Conservation (phyloP, 371 early-diverging fungal genomes). For the Circinella umbellata region DNA sequence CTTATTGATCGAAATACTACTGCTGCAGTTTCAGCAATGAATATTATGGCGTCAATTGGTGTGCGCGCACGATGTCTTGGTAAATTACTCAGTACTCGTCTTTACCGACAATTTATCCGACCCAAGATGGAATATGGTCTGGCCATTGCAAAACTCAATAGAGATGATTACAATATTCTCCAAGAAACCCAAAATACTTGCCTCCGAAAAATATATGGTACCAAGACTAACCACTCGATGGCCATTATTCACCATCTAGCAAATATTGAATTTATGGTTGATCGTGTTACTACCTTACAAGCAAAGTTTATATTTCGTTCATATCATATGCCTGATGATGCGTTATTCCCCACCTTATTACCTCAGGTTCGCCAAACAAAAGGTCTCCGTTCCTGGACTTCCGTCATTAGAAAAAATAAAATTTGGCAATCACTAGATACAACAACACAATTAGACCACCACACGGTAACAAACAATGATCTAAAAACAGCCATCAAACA, state of each 20-base stretch:
- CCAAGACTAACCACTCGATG: slow-evolving; percentile 14
- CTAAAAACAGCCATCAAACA: background rate
- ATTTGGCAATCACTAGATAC: background rate
- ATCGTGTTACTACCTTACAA: slow-evolving; percentile 6
- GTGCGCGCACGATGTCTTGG: slow-evolving; percentile 4
- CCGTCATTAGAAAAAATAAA: background rate
- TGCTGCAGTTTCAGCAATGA: background rate
- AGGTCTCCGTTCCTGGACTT: background rate
- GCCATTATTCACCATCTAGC: slow-evolving; percentile 22
- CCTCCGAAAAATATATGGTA: slow-evolving; percentile 20
- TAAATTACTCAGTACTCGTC: background rate
- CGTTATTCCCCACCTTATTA: background rate
- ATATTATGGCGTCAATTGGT: slow-evolving; percentile 1
- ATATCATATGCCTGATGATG: background rate
- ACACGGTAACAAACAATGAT: background rate
- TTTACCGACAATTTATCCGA: slow-evolving; percentile 17
- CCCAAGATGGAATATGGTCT: slow-evolving; percentile 23
- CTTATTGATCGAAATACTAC: background rate
- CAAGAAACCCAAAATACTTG: slow-evolving; percentile 18
- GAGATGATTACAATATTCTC: background rate
- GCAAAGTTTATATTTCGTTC: slow-evolving; percentile 5
- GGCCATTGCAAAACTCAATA: background rate
- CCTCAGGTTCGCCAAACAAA: background rate
- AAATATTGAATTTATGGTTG: slow-evolving; percentile 18
- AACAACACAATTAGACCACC: no score